Conservation (phyloP, 192 early-diverging fungal genomes). For the Podila horticola region DNA sequence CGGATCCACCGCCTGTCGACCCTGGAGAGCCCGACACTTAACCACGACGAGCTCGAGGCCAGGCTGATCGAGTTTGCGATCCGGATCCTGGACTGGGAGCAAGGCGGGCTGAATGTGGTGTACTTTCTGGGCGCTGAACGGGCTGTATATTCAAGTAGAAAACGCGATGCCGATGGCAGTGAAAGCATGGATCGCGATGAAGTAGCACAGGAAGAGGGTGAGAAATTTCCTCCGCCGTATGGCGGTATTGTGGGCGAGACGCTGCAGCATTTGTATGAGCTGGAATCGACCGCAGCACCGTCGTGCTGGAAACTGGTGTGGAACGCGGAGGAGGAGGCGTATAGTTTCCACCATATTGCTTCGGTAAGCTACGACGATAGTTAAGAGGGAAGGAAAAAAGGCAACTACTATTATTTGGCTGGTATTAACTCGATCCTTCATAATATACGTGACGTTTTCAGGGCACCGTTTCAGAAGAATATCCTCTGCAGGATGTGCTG, state of each 20-base stretch:
- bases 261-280: slow-evolving; percentile 14
- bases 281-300: slow-evolving; percentile 15
- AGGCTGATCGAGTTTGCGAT: slow-evolving; percentile 42
- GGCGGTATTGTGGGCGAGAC: slow-evolving; percentile 31
- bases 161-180: background rate
- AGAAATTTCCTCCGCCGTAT: slow-evolving; percentile 8
- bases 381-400: background rate
- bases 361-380: slow-evolving; percentile 14
- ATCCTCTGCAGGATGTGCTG: background rate
- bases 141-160: background rate
- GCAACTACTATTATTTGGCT: background rate
- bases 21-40: slow-evolving; percentile 1
- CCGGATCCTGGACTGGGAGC: slow-evolving; percentile 47
- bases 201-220: background rate
- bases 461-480: background rate
- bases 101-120: slow-evolving; percentile 25
- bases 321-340: slow-evolving; percentile 2
- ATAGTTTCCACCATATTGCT: slow-evolving; percentile 5
- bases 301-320: slow-evolving; percentile 16
- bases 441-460: background rate
- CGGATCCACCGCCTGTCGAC: slow-evolving; percentile 31
- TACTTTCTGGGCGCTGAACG: slow-evolving; percentile 36
- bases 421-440: background rate
- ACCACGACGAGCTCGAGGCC: slow-evolving; percentile 14
- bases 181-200: background rate